Evolutionary conservation across 192 early-diverging fungal species (phyloP), one percentile per base, ranked within the genome.

Genomic region (Backusella mclennaniae): DNA sequence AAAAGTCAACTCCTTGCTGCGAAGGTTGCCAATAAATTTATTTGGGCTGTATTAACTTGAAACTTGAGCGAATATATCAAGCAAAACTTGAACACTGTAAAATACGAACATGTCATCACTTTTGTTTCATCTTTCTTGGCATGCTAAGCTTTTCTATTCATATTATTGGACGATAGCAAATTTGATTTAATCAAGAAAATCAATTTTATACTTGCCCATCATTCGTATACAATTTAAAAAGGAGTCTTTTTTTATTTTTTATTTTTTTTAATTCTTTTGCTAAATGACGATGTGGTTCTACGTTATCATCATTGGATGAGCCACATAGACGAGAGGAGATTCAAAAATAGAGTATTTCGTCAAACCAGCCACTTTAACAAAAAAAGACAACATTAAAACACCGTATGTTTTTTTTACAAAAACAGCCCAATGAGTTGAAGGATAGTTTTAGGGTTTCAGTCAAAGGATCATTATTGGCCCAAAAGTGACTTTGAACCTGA

Each of bases 401-500:
- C 52, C 52, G 52, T 53, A 8, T 1, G 5, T 21, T 53, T 53
- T 15, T 15, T 42, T 0, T 41, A 41, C 12, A 9, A 44, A 44
- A 44, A 44, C 42, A 44, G 52, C 21, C 52, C 52, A 56, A 21
- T 56, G 11, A 44, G 3, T 44, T 44, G 52, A 56, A 56, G 7
- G 19, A 56, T 56, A 21, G 9, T 21, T 56, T 56, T 56, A 56
- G 53, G 53, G 53, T 56, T 56, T 56, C 53, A 56, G 53, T 56
- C 53, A 56, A 56, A 56, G 2, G 53, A 26, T 56, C 53, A 56
- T 56, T 56, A 56, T 56, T 56, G 53, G 53, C 56, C 21, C 21
- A 59, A 59, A 59, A 59, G 56, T 59, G 56, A 59, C 56, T 59
- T 59, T 59, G 23, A 59, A 59, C 56, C 56, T 59, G 56, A 59